These are phyloP conservation scores for Hawksworthiomyces lignivorus DNA, from an alignment of 2,329 filamentous ascomycete species.

Conservation along the genomic window DNA sequence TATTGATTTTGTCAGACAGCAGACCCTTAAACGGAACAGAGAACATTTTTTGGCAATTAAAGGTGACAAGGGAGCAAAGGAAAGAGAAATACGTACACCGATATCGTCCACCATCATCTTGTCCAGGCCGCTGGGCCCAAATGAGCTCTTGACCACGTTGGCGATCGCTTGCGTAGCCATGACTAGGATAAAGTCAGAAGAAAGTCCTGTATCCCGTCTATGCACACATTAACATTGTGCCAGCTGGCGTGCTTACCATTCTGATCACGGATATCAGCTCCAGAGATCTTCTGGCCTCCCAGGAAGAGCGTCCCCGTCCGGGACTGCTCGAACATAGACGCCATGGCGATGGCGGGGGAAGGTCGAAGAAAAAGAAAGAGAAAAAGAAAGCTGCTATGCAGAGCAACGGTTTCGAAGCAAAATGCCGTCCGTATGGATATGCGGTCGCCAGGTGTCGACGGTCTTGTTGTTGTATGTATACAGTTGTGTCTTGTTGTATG, in stretches of 20 bases:
- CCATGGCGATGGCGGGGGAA: constrained; percentile 49
- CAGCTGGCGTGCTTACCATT: constrained; percentile 53
- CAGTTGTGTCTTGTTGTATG: background rate
- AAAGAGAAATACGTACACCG: constrained; percentile 51
- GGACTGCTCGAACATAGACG: constrained; percentile 91
- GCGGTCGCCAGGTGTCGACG: too few species aligned
- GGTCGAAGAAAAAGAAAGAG: background rate
- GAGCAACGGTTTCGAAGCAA: too few species aligned
- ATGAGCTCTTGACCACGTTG: constrained; percentile 98
- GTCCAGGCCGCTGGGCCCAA: constrained; percentile 91
- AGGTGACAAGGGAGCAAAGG: background rate
- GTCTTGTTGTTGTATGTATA: too few species aligned
- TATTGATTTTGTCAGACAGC: constrained; percentile 6
- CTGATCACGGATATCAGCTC: constrained; percentile 92
- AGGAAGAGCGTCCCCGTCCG: constrained; percentile 95
- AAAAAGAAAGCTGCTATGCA: background rate
- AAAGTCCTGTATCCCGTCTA: too few species aligned
- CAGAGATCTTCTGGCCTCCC: constrained; percentile 94
- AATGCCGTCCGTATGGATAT: background rate
- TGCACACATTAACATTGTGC: too few species aligned
- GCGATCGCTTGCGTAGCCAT: constrained; percentile 93
- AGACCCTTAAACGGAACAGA: too few species aligned
- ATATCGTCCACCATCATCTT: constrained; percentile 99
- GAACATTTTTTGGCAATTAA: too few species aligned
- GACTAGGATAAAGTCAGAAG: too few species aligned